These are phyloP conservation scores for Penicillium janthinellum DNA, from an alignment of 2,329 filamentous ascomycete genomes.

Conservation along the genomic window DNA sequence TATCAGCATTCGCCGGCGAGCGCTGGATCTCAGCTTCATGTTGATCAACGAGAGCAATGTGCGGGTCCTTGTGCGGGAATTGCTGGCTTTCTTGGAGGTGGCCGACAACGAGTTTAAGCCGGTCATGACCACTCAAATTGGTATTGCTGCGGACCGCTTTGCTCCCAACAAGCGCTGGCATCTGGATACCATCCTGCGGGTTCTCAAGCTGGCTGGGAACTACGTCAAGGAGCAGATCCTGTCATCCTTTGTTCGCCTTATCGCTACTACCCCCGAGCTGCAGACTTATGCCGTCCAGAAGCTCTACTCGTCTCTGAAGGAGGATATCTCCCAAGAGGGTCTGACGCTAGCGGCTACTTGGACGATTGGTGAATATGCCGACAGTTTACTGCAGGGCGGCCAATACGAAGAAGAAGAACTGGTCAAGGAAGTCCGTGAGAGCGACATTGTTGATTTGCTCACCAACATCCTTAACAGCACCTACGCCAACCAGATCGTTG, in stretches of 20 bases:
- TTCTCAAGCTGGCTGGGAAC: constrained; percentile 90
- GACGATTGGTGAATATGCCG: constrained; percentile 97
- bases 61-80: constrained; percentile 85
- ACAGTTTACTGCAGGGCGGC: constrained; percentile 82
- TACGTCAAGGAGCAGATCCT: constrained; percentile 98
- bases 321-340: constrained; percentile 97
- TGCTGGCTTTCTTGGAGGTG: constrained; percentile 92
- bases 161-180: constrained; percentile 98
- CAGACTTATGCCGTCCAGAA: constrained; percentile 98
- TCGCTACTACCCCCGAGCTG: constrained; percentile 89
- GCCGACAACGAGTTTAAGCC: constrained; percentile 99
- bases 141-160: constrained; percentile 92
- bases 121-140: constrained; percentile 97
- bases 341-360: constrained; percentile 90
- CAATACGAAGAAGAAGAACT: constrained; percentile 94
- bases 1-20: constrained; percentile 93
- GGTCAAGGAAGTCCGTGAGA: constrained; percentile 78
- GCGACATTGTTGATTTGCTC: constrained; percentile 91
- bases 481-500: constrained; percentile 86
- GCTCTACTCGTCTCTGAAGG: constrained; percentile 84
- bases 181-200: constrained; percentile 93
- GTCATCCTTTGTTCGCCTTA: constrained; percentile 92
- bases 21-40: constrained; percentile 97
- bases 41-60: constrained; percentile 97
- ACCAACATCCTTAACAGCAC: constrained; percentile 89